phyloP scores from a whole-genome alignment of 768 basidiomycete genomes.

The Pulveroboletus sp. region DNA sequence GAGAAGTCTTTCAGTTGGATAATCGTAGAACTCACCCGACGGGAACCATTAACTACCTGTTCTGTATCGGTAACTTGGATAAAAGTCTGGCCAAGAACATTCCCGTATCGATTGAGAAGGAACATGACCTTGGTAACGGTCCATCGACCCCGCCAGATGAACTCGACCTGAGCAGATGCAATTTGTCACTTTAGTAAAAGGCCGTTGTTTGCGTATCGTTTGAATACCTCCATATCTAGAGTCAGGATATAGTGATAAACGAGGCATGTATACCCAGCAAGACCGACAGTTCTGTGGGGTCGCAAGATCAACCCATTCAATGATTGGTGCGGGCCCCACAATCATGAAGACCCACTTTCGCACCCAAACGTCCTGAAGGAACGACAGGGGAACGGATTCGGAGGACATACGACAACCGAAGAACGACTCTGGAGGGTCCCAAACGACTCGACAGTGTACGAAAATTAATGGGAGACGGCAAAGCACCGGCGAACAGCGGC shows the following conservation, averaged over 20 bases:
- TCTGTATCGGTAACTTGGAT: constrained; percentile 6
- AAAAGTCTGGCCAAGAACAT: constrained; percentile 11
- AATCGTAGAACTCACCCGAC: background rate
- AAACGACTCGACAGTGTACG: too few relatives aligned
- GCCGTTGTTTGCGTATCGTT: background rate
- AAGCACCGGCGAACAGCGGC: too few relatives aligned
- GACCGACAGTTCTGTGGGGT: background rate
- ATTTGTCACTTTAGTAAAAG: background rate
- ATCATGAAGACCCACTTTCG: background rate
- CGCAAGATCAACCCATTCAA: background rate
- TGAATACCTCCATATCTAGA: background rate
- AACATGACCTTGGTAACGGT: constrained; percentile 8
- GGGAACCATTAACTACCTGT: background rate
- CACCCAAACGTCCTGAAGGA: background rate
- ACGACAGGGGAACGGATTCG: background rate
- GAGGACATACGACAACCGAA: background rate
- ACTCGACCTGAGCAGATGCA: background rate
- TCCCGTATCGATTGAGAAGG: constrained; percentile 18
- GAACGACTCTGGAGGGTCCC: too few relatives aligned
- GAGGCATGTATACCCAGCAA: background rate
- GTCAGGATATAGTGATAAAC: background rate
- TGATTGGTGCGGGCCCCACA: background rate
- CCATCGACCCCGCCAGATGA: constrained; percentile 16
- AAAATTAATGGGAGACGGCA: too few relatives aligned
- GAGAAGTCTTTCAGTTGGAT: background rate